Percentiles rank a stretch among this genome's conserved stretches.
These are phyloP conservation scores for Calonectria hawksworthii DNA, from an alignment of 2,329 filamentous ascomycete genomes.

Conservation along the genomic window DNA sequence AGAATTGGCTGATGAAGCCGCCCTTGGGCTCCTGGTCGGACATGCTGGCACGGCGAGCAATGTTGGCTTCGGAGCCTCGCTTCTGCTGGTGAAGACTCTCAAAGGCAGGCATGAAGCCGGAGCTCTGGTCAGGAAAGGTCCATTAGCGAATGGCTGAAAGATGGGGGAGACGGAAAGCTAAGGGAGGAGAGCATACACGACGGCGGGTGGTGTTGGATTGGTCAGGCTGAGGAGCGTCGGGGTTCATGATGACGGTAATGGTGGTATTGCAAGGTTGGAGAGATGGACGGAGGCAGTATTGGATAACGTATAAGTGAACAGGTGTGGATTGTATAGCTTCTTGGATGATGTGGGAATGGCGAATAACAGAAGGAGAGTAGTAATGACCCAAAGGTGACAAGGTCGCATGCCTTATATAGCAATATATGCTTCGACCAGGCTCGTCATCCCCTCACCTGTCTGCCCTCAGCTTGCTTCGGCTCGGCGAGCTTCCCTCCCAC, in stretches of 20 bases:
- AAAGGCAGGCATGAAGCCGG: slow-evolving; percentile 62
- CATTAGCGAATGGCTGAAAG: not conserved
- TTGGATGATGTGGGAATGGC: not conserved
- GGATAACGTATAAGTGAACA: not conserved
- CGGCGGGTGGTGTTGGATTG: slow-evolving; percentile 45
- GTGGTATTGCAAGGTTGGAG: not conserved
- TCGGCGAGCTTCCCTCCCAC: not conserved
- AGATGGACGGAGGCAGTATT: not conserved
- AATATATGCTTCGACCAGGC: not conserved
- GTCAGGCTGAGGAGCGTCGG: slow-evolving; percentile 44
- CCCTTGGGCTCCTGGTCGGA: slow-evolving; percentile 65
- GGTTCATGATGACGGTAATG: slow-evolving; percentile 44
- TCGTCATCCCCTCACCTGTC: not conserved
- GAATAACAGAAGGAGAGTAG: not conserved
- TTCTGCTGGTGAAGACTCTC: slow-evolving; percentile 66
- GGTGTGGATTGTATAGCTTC: not conserved
- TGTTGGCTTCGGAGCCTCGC: slow-evolving; percentile 59
- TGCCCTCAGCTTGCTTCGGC: slow-evolving; percentile 1
- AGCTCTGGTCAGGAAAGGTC: slow-evolving; percentile 52
- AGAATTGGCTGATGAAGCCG: slow-evolving; percentile 68
- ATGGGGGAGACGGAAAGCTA: not conserved
- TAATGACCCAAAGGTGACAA: not conserved
- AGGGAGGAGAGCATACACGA: slow-evolving; percentile 39
- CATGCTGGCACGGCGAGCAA: slow-evolving; percentile 67
- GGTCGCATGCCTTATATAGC: slow-evolving; percentile 17